Percentiles rank a stretch among this genome's conserved stretches.
Conservation (phyloP, 108 stramenopile species). For the Fragilariopsis cylindrus region DNA sequence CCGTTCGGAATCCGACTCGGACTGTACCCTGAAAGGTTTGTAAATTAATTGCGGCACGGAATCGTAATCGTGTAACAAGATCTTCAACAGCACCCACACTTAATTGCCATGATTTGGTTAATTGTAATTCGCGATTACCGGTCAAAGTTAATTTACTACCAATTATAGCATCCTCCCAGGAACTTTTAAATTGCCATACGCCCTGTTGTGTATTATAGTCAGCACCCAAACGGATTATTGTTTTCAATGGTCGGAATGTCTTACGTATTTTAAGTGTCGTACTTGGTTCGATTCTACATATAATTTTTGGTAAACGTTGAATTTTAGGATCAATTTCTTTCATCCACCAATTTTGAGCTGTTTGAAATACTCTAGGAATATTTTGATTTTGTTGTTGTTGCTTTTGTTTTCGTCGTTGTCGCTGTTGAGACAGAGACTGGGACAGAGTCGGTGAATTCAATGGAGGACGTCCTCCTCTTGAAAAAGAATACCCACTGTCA, state of each 20-base stretch:
- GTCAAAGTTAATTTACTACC: conserved; percentile 63
- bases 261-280: conserved; percentile 66
- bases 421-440: not conserved
- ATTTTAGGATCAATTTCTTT: conserved; percentile 37
- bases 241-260: conserved; percentile 59
- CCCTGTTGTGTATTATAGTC: conserved; percentile 73
- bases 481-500: conserved; percentile 4
- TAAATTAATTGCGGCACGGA: conserved; percentile 71
- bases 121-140: conserved; percentile 51
- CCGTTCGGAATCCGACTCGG: conserved; percentile 67
- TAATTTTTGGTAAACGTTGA: conserved; percentile 48
- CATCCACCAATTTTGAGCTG: conserved; percentile 51
- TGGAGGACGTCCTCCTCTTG: conserved; percentile 1
- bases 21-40: conserved; percentile 62
- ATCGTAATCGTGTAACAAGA: conserved; percentile 61
- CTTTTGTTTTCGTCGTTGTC: not conserved
- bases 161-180: conserved; percentile 74
- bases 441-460: not conserved
- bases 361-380: conserved; percentile 18
- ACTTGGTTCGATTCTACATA: conserved; percentile 62
- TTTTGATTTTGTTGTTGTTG: conserved; percentile 1
- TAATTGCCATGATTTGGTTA: conserved; percentile 64
- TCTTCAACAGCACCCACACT: conserved; percentile 59
- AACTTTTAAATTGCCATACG: conserved; percentile 72
- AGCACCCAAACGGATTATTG: conserved; percentile 62